Percentiles rank a stretch among this genome's conserved stretches.
Evolutionary conservation across 1,284 basidiomycete genomes (phyloP).

Genomic region (Pseudozyma hubeiensis): DNA sequence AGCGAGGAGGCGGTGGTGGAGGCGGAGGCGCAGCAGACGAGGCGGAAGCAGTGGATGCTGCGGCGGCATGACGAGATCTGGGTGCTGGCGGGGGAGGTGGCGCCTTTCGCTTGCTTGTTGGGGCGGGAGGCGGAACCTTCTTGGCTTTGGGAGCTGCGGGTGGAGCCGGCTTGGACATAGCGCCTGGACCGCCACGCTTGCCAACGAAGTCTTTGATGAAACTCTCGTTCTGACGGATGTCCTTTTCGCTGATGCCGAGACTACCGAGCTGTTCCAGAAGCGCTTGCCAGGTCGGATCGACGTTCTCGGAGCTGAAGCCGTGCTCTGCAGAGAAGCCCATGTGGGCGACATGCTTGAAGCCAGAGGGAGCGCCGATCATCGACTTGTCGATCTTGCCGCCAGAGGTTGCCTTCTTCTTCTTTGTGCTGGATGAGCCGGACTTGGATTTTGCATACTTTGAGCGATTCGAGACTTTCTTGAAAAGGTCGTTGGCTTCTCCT

Average conservation of each 20-base stretch:
- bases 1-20: constrained; percentile 66
- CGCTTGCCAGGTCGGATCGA: constrained; percentile 91
- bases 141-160: constrained; percentile 72
- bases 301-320: constrained; percentile 85
- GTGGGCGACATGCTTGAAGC: constrained; percentile 89
- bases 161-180: constrained; percentile 46
- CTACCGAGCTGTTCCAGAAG: constrained; percentile 80
- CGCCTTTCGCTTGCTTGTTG: constrained; percentile 60
- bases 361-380: constrained; percentile 83
- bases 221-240: constrained; percentile 82
- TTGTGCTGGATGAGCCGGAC: constrained; percentile 68
- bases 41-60: constrained; percentile 36
- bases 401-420: constrained; percentile 70
- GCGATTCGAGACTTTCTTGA: constrained; percentile 83
- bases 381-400: constrained; percentile 82
- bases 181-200: constrained; percentile 71
- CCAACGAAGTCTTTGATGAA: constrained; percentile 89
- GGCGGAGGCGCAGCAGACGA: constrained; percentile 47
- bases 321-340: constrained; percentile 91
- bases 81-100: constrained; percentile 63
- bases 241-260: constrained; percentile 74
- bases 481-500: constrained; percentile 84
- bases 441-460: constrained; percentile 74
- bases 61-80: constrained; percentile 31
- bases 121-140: constrained; percentile 73